Conservation (phyloP, 192 early-diverging fungal species). For the Backusella luteola region DNA sequence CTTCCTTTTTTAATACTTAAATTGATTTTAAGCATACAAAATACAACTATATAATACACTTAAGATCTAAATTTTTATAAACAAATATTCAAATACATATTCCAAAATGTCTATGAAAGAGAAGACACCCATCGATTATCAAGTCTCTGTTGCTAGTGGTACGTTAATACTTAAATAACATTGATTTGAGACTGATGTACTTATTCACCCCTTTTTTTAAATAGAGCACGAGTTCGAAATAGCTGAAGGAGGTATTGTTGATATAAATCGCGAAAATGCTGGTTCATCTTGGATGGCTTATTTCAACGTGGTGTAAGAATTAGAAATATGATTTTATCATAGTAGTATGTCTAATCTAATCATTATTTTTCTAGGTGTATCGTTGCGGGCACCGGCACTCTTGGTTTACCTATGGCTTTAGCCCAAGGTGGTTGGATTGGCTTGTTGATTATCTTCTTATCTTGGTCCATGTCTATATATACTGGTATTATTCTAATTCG, state of each 20-base stretch:
- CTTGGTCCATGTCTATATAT: conserved; percentile 22
- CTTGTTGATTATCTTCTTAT: conserved; percentile 24
- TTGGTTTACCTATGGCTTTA: conserved; percentile 81
- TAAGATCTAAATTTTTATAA: neutral
- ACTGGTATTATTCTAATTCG: conserved; percentile 28
- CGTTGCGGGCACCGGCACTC: conserved; percentile 79
- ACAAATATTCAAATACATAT: neutral
- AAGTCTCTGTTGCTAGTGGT: neutral
- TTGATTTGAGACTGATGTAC: neutral
- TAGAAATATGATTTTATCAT: too few species aligned
- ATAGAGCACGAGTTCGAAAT: neutral
- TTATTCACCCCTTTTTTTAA: neutral
- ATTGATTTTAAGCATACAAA: neutral
- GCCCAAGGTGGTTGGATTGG: conserved; percentile 59
- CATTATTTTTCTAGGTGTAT: conserved; percentile 28
- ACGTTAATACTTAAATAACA: neutral
- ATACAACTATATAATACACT: neutral
- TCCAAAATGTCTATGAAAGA: neutral
- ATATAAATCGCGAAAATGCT: conserved; percentile 9
- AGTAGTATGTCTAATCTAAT: too few species aligned
- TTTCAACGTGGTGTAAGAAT: conserved; percentile 39
- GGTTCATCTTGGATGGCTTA: conserved; percentile 29
- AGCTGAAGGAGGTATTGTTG: conserved; percentile 12
- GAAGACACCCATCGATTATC: neutral
- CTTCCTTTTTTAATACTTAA: neutral